Conservation (phyloP, 2,329 filamentous ascomycete genomes). For the Aureobasidium sp. region DNA sequence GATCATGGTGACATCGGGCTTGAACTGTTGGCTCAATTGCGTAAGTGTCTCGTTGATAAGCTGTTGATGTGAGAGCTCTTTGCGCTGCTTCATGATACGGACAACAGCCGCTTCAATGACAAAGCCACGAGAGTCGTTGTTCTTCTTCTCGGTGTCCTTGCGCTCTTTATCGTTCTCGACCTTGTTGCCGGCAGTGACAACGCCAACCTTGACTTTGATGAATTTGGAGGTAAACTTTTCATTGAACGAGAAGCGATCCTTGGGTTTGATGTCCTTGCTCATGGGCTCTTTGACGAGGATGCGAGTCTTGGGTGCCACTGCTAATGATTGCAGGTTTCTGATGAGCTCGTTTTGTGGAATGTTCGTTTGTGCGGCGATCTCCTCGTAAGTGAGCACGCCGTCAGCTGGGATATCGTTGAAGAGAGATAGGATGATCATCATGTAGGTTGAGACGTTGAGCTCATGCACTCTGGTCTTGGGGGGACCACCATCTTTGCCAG, state of each 20-base stretch:
- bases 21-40: conserved; percentile 64
- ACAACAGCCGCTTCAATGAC: conserved; percentile 71
- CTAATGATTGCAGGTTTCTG: conserved; percentile 72
- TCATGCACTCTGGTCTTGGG: conserved; percentile 71
- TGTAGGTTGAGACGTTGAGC: conserved; percentile 84
- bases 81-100: conserved; percentile 81
- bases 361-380: conserved; percentile 75
- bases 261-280: conserved; percentile 66
- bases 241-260: conserved; percentile 79
- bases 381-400: conserved; percentile 55
- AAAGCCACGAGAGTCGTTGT: conserved; percentile 62
- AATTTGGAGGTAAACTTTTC: conserved; percentile 72
- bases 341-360: conserved; percentile 69
- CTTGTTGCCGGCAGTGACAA: conserved; percentile 73
- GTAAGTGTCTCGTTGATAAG: conserved; percentile 65
- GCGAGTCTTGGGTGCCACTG: conserved; percentile 74
- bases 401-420: conserved; percentile 68
- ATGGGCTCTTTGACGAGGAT: conserved; percentile 74
- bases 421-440: conserved; percentile 79
- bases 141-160: conserved; percentile 67
- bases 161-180: conserved; percentile 66
- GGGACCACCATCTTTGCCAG: conserved; percentile 61
- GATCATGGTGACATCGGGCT: conserved; percentile 67
- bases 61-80: conserved; percentile 60
- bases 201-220: conserved; percentile 81